These are phyloP conservation scores for Ganoderma sinense DNA, from an alignment of 1,284 basidiomycete species.

Conservation along the genomic window DNA sequence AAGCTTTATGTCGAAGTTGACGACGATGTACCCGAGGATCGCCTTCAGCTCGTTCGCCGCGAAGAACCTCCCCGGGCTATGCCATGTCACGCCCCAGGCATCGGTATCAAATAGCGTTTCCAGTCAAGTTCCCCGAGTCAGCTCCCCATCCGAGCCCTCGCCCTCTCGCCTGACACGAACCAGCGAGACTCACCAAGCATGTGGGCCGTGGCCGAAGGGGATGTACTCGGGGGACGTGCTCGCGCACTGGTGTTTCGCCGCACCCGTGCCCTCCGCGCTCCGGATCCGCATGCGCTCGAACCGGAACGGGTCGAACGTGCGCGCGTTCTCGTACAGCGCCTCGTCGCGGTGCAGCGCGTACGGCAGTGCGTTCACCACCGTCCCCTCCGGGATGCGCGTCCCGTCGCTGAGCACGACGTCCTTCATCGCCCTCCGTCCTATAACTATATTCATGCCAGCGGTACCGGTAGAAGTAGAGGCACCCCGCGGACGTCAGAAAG, in stretches of 20 bases:
- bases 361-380: slow-evolving; percentile 2
- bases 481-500: too few species aligned
- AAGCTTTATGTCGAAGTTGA: slow-evolving; percentile 56
- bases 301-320: slow-evolving; percentile 13
- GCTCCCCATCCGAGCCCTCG: too few species aligned
- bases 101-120: too few species aligned
- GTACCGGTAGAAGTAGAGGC: neutral
- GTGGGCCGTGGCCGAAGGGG: slow-evolving; percentile 35
- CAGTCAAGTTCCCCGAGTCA: too few species aligned
- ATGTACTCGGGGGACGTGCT: slow-evolving; percentile 34
- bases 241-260: slow-evolving; percentile 35
- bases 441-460: slow-evolving; percentile 33
- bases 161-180: too few species aligned
- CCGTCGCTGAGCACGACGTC: slow-evolving; percentile 51
- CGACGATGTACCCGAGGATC: slow-evolving; percentile 51
- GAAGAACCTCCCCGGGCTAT: slow-evolving; percentile 54
- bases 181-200: neutral
- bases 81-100: neutral
- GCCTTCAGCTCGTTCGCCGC: slow-evolving; percentile 54
- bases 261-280: slow-evolving; percentile 23
- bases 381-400: slow-evolving; percentile 47
- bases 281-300: slow-evolving; percentile 27
- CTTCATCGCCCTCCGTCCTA: slow-evolving; percentile 44
- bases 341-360: slow-evolving; percentile 23
- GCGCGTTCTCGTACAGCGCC: slow-evolving; percentile 13